These are phyloP conservation scores for Mortierella sp. DNA, from an alignment of 371 early-diverging fungal genomes.

Conservation along the genomic window DNA sequence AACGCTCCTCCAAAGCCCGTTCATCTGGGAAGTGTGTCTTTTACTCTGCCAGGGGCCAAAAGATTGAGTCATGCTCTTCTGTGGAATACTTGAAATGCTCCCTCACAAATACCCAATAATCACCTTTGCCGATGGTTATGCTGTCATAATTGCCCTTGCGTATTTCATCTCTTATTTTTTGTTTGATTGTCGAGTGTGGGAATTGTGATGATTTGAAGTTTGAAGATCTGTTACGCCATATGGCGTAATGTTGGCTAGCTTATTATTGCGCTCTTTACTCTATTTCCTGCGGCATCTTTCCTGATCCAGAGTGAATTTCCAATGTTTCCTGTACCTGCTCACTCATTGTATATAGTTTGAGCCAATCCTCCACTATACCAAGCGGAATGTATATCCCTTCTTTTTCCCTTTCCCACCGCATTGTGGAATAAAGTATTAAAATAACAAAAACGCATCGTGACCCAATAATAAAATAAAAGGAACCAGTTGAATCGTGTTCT, in stretches of 20 bases:
- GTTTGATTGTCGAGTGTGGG: slow-evolving; percentile 12
- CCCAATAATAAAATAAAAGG: neutral
- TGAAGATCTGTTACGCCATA: neutral
- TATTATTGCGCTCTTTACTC: neutral
- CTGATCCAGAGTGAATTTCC: slow-evolving; percentile 1
- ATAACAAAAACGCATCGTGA: neutral
- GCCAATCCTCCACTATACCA: slow-evolving; percentile 1
- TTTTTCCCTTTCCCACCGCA: neutral
- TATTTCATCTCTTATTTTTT: neutral
- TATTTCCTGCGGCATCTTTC: neutral
- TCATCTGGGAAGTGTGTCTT: slow-evolving; percentile 78
- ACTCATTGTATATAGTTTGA: neutral
- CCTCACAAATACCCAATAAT: slow-evolving; percentile 41
- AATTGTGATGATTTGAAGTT: neutral
- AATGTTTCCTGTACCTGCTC: neutral
- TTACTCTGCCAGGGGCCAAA: slow-evolving; percentile 71
- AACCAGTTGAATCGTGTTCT: slow-evolving; percentile 2
- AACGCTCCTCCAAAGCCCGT: slow-evolving; percentile 77
- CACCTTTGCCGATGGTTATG: neutral
- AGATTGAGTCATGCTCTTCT: slow-evolving; percentile 48
- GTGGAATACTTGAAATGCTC: slow-evolving; percentile 52
- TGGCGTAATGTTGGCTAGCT: slow-evolving; percentile 7
- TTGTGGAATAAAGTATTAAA: neutral
- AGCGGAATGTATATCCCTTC: slow-evolving; percentile 26
- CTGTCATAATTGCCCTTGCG: neutral